Conservation (phyloP, 164 flowering plant species). For the Berberis vulgaris region DNA sequence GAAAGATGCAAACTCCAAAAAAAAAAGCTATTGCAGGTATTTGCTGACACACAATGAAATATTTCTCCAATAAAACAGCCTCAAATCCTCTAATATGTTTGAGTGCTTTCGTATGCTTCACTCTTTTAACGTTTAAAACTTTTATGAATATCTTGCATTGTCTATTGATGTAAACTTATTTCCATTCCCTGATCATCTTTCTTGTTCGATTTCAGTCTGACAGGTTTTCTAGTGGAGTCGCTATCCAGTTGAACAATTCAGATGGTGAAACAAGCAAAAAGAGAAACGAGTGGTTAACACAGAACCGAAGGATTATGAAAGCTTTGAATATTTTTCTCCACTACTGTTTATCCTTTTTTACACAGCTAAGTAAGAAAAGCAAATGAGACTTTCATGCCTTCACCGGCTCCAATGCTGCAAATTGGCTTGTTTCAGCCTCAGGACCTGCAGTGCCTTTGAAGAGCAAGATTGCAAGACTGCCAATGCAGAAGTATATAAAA, state of each 20-base stretch:
- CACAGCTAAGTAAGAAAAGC: neutral
- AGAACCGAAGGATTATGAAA: neutral
- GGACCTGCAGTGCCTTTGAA: conserved; percentile 49
- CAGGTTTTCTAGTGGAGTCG: too few relatives aligned
- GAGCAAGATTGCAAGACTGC: conserved; percentile 69
- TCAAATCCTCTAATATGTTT: too few relatives aligned
- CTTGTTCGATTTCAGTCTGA: too few relatives aligned
- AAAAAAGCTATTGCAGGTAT: too few relatives aligned
- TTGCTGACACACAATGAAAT: too few relatives aligned
- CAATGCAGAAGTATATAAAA: conserved; percentile 67
- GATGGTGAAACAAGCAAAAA: neutral
- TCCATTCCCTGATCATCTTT: too few relatives aligned
- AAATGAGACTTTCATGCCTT: conserved; percentile 18
- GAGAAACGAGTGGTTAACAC: neutral
- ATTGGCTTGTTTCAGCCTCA: conserved; percentile 15
- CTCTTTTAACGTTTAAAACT: too few relatives aligned
- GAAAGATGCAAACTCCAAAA: too few relatives aligned
- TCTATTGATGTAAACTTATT: too few relatives aligned
- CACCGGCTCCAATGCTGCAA: conserved; percentile 24
- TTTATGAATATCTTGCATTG: too few relatives aligned
- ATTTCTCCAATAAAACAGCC: too few relatives aligned
- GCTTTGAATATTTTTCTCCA: neutral
- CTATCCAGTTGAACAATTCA: neutral
- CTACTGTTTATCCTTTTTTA: conserved; percentile 4
- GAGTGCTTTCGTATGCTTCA: too few relatives aligned